These are phyloP conservation scores for Ophiocordyceps camponoti-floridani DNA, from an alignment of 2,329 filamentous ascomycete genomes.

Conservation along the genomic window DNA sequence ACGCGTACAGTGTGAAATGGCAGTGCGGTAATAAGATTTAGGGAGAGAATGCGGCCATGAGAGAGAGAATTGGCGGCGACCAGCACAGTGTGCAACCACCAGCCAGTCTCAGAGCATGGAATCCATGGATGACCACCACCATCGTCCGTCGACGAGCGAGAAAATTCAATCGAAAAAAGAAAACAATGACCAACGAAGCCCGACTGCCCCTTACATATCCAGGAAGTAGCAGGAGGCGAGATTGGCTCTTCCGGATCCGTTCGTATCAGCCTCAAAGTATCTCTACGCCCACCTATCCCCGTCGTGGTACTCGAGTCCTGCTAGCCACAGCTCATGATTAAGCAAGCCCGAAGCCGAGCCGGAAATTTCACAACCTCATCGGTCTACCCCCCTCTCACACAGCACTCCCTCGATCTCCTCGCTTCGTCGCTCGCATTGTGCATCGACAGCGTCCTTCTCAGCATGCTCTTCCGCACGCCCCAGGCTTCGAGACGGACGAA, in stretches of 20 bases:
- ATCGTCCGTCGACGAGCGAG: background rate
- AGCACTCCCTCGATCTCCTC: background rate
- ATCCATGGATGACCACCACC: too few species aligned
- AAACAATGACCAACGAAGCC: too few species aligned
- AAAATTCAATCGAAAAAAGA: background rate
- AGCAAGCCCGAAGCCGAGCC: background rate
- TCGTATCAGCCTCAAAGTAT: background rate
- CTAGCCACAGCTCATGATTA: background rate
- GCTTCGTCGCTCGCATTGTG: background rate
- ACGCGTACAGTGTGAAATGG: too few species aligned
- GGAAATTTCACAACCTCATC: background rate
- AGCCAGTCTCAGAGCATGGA: too few species aligned
- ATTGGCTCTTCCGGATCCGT: background rate
- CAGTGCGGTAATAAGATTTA: too few species aligned
- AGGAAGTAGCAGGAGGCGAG: background rate
- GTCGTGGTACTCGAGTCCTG: background rate
- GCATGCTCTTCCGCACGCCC: background rate
- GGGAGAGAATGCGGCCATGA: too few species aligned
- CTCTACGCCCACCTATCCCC: background rate
- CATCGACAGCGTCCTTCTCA: background rate
- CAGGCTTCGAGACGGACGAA: background rate
- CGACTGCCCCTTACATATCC: background rate
- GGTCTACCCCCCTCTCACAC: background rate
- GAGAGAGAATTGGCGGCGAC: too few species aligned
- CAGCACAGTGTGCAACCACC: too few species aligned